phyloP scores from a whole-genome alignment of 164 flowering plant species.

The Magnolia sinica region DNA sequence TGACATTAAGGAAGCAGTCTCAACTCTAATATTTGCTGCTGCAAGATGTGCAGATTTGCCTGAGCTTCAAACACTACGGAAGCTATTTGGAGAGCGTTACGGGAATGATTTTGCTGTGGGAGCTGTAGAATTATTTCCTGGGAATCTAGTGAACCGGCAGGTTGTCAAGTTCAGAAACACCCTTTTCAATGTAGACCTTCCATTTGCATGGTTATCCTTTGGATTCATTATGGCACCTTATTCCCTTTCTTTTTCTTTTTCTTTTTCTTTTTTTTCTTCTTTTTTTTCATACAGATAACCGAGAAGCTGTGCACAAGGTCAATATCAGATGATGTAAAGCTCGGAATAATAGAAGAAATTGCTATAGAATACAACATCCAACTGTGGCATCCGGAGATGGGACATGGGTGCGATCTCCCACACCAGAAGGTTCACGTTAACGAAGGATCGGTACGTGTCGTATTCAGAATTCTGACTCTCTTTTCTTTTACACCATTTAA shows the following conservation, averaged over 20 bases:
- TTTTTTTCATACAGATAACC: constrained; percentile 12
- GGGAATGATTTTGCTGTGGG: constrained; percentile 48
- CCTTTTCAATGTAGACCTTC: not conserved
- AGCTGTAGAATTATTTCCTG: constrained; percentile 56
- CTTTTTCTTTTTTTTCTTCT: too few relatives aligned
- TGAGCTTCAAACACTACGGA: constrained; percentile 57
- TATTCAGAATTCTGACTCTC: not conserved
- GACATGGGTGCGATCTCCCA: constrained; percentile 20
- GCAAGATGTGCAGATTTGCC: constrained; percentile 81
- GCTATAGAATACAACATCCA: constrained; percentile 35
- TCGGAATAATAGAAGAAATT: constrained; percentile 54
- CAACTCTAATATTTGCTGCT: constrained; percentile 77
- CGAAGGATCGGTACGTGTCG: not conserved
- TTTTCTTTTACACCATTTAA: not conserved
- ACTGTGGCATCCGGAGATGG: constrained; percentile 34
- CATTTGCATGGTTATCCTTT: not conserved
- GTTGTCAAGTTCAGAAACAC: constrained; percentile 19
- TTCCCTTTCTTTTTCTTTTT: not conserved
- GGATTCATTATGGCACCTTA: not conserved
- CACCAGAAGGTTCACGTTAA: constrained; percentile 18
- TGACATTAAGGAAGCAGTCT: constrained; percentile 79
- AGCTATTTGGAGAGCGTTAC: constrained; percentile 67
- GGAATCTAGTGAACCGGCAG: constrained; percentile 66
- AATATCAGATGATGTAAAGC: constrained; percentile 51
- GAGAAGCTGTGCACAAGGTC: constrained; percentile 38